Conservation (phyloP, 2,329 filamentous ascomycete genomes). For the Sporothrix inflata region DNA sequence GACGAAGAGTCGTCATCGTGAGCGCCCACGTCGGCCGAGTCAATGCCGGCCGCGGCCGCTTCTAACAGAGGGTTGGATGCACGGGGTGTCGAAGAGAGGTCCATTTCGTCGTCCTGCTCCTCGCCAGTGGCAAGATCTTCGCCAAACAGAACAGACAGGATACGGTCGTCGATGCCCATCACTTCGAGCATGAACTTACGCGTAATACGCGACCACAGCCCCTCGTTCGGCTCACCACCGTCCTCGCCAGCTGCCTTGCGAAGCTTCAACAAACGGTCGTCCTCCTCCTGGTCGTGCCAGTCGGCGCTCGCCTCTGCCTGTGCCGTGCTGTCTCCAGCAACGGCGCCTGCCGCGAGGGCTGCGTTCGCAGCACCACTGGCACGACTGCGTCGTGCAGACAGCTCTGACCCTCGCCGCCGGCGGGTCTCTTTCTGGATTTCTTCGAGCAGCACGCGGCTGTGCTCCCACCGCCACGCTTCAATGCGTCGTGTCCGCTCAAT, state of each 20-base stretch:
- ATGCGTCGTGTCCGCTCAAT: conserved; percentile 80
- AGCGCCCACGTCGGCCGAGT: conserved; percentile 38
- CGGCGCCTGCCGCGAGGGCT: background rate
- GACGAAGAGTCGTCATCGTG: conserved; percentile 41
- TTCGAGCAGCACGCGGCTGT: conserved; percentile 81
- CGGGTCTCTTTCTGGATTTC: conserved; percentile 87
- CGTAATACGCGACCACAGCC: conserved; percentile 80
- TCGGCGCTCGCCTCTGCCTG: conserved; percentile 36
- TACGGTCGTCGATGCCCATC: conserved; percentile 84
- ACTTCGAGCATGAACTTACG: conserved; percentile 85
- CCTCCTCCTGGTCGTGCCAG: conserved; percentile 58
- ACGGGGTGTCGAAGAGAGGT: conserved; percentile 53
- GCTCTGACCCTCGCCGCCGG: conserved; percentile 66
- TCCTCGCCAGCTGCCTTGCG: conserved; percentile 32
- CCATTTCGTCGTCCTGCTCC: conserved; percentile 33
- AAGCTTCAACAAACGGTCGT: conserved; percentile 36
- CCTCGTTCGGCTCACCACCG: conserved; percentile 54
- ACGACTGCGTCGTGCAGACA: conserved; percentile 43
- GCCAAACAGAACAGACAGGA: conserved; percentile 85
- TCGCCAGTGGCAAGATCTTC: conserved; percentile 66
- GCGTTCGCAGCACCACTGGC: background rate
- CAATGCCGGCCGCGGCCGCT: conserved; percentile 35
- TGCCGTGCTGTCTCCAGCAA: background rate
- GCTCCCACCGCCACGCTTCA: conserved; percentile 88
- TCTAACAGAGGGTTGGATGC: conserved; percentile 41